Percentiles rank a stretch among this genome's conserved stretches.
Conservation (phyloP, 345 rosid genomes). For the Gossypium australe region DNA sequence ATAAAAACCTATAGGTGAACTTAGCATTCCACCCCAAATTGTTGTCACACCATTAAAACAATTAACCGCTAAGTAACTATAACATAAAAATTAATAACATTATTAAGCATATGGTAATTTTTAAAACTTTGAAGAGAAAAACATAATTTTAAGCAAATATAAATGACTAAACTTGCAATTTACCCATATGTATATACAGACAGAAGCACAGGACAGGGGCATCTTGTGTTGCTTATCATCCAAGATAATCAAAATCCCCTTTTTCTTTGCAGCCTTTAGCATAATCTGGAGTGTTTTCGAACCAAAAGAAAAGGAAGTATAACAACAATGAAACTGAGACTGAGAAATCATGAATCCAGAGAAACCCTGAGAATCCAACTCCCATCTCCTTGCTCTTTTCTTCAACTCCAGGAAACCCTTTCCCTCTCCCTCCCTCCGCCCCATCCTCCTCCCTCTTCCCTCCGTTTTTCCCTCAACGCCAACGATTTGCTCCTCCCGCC, state of each 20-base stretch:
- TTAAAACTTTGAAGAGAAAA: too few species aligned
- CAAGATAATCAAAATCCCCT: neutral
- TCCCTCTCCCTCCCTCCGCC: conserved; percentile 11
- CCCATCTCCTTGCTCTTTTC: conserved; percentile 26
- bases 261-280: neutral
- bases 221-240: neutral
- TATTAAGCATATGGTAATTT: too few species aligned
- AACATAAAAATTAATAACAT: too few species aligned
- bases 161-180: too few species aligned
- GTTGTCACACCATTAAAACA: too few species aligned
- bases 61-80: too few species aligned
- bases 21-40: too few species aligned
- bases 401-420: conserved; percentile 39
- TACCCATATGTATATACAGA: neutral
- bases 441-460: conserved; percentile 23
- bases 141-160: too few species aligned
- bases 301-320: neutral
- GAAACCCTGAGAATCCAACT: conserved; percentile 51
- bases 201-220: neutral
- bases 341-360: conserved; percentile 47
- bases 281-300: too few species aligned
- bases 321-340: conserved; percentile 56
- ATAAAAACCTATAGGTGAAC: too few species aligned
- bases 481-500: conserved; percentile 51
- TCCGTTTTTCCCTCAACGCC: conserved; percentile 62